Conservation (phyloP, 1,139 yeast species). For the Scheffersomyces lignicola region DNA sequence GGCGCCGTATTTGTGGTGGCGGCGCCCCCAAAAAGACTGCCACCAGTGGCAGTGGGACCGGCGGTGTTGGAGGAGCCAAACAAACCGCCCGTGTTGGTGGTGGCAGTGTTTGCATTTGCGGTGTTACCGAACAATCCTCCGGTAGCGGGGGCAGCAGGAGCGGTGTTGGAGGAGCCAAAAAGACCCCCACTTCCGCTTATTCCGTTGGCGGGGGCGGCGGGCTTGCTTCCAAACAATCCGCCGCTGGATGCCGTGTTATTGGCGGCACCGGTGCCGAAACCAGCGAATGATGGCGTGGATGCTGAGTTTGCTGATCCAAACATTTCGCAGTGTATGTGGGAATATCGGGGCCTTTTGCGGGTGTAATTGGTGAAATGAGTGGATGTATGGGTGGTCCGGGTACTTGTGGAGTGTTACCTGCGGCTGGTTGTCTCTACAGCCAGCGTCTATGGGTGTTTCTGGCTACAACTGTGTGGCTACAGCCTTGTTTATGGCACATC, state of each 20-base stretch:
- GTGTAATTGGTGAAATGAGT: too few species aligned
- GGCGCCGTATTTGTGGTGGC: slow-evolving; percentile 12
- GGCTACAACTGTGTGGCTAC: too few species aligned
- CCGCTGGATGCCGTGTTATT: slow-evolving; percentile 19
- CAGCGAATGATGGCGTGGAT: slow-evolving; percentile 17
- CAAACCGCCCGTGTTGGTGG: slow-evolving; percentile 14
- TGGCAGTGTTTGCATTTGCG: slow-evolving; percentile 7
- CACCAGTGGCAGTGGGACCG: slow-evolving; percentile 12
- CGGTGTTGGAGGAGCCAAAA: slow-evolving; percentile 9
- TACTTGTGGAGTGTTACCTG: too few species aligned
- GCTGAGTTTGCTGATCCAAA: slow-evolving; percentile 17
- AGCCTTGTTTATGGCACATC: neutral
- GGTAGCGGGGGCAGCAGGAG: slow-evolving; percentile 7
- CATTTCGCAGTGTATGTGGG: too few species aligned
- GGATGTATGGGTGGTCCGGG: too few species aligned
- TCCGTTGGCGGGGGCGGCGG: too few species aligned
- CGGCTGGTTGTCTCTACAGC: too few species aligned
- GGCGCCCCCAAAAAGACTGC: slow-evolving; percentile 25
- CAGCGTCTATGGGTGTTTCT: neutral
- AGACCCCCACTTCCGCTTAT: slow-evolving; percentile 11
- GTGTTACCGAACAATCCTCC: slow-evolving; percentile 13
- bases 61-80: slow-evolving; percentile 11
- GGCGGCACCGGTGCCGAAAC: slow-evolving; percentile 17
- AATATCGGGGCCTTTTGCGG: too few species aligned
- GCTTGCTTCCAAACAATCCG: slow-evolving; percentile 19